Percentiles rank a stretch among this genome's conserved stretches.
phyloP scores from a whole-genome alignment of 2,329 filamentous ascomycete species.

The Helminthosporium solani region DNA sequence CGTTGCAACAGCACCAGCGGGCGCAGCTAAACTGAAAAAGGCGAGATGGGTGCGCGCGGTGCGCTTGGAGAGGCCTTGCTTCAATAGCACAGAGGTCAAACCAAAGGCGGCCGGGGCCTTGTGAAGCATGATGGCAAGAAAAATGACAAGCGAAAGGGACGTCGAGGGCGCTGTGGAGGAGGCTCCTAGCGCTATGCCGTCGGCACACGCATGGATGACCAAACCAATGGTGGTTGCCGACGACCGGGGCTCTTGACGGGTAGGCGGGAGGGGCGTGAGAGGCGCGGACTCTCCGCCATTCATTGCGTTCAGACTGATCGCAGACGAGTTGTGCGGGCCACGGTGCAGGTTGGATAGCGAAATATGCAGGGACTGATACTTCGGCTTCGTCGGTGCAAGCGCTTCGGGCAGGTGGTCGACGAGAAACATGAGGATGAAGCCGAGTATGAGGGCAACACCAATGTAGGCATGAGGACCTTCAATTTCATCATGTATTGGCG shows the following conservation, averaged over 20 bases:
- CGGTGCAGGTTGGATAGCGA: constrained; percentile 78
- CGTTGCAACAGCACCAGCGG: constrained; percentile 78
- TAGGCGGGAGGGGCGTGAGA: constrained; percentile 9
- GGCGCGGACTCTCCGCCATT: constrained; percentile 22
- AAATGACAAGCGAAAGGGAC: constrained; percentile 80
- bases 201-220: constrained; percentile 93
- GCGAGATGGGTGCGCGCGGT: constrained; percentile 81
- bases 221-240: constrained; percentile 73
- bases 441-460: constrained; percentile 79
- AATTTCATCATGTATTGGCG: constrained; percentile 45
- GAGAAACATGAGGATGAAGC: constrained; percentile 96
- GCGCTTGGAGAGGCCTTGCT: constrained; percentile 86
- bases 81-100: constrained; percentile 83
- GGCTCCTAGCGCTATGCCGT: constrained; percentile 93
- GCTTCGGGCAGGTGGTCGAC: constrained; percentile 62
- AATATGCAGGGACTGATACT: constrained; percentile 76
- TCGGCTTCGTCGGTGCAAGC: constrained; percentile 54
- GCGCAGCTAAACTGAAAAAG: constrained; percentile 88
- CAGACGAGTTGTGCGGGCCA: constrained; percentile 45
- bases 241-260: constrained; percentile 11
- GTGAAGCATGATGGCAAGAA: constrained; percentile 95
- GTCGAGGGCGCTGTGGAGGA: constrained; percentile 66
- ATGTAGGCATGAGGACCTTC: constrained; percentile 72
- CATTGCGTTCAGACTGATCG: constrained; percentile 37
- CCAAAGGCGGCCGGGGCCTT: constrained; percentile 97